These are phyloP conservation scores for Coniferiporia weirii DNA, from an alignment of 1,284 basidiomycete species.

Conservation along the genomic window DNA sequence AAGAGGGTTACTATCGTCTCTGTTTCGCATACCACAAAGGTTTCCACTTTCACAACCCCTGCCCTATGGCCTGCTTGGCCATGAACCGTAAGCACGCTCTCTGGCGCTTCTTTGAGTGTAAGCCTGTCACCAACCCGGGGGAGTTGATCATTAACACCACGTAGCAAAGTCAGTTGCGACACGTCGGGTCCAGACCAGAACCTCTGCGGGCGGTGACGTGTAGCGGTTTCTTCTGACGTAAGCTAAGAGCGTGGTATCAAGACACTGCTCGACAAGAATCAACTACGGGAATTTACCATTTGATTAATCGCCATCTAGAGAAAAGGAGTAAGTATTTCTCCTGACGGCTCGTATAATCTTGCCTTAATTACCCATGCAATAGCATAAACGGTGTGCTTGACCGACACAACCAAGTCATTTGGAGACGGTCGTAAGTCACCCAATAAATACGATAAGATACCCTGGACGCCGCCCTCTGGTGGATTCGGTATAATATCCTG, in stretches of 20 bases:
- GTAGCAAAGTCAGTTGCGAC: slow-evolving; percentile 60
- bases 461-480: slow-evolving; percentile 34
- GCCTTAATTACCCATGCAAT: slow-evolving; percentile 51
- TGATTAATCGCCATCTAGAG: slow-evolving; percentile 78
- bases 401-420: slow-evolving; percentile 62
- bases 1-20: slow-evolving; percentile 66
- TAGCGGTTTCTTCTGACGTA: slow-evolving; percentile 46
- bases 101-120: slow-evolving; percentile 41
- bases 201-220: slow-evolving; percentile 59
- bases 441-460: slow-evolving; percentile 42
- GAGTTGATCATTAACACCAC: slow-evolving; percentile 54
- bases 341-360: neutral
- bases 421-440: slow-evolving; percentile 38
- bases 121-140: slow-evolving; percentile 69
- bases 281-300: slow-evolving; percentile 44
- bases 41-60: slow-evolving; percentile 45
- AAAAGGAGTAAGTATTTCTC: neutral
- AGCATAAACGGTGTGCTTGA: slow-evolving; percentile 76
- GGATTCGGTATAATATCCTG: slow-evolving; percentile 66
- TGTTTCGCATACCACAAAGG: slow-evolving; percentile 65
- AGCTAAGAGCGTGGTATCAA: slow-evolving; percentile 41
- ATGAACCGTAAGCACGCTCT: slow-evolving; percentile 50
- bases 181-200: slow-evolving; percentile 74
- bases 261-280: slow-evolving; percentile 1
- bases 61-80: slow-evolving; percentile 42